phyloP scores from a whole-genome alignment of 2,329 filamentous ascomycete species.

The Ophidiomyces ophidiicola region DNA sequence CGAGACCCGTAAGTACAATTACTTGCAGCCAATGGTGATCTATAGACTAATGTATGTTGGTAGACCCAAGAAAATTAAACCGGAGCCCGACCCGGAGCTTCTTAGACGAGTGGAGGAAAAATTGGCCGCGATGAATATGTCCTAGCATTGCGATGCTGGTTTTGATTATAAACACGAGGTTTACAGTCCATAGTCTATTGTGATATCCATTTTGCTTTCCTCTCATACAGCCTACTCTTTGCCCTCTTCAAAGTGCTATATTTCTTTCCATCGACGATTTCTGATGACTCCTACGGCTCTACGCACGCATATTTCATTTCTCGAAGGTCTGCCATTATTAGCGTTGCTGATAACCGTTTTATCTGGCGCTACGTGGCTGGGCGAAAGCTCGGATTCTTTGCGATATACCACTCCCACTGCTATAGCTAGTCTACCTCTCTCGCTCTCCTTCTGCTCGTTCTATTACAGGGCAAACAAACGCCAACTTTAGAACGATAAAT shows the following conservation, averaged over 20 bases:
- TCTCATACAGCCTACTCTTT: neutral
- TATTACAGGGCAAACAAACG: too few species aligned
- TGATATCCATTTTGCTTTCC: too few species aligned
- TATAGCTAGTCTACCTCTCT: too few species aligned
- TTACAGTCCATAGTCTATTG: too few species aligned
- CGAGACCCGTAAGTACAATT: slow-evolving; percentile 30
- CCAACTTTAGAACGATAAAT: too few species aligned
- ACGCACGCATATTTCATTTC: slow-evolving; percentile 7
- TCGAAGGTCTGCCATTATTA: neutral
- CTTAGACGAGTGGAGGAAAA: slow-evolving; percentile 30
- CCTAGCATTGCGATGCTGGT: slow-evolving; percentile 8
- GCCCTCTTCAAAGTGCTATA: neutral
- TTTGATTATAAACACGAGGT: too few species aligned
- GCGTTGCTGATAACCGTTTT: too few species aligned
- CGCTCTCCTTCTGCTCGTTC: too few species aligned
- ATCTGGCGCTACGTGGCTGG: too few species aligned
- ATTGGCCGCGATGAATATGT: slow-evolving; percentile 19
- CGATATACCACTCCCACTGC: neutral
- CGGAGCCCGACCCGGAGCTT: slow-evolving; percentile 29
- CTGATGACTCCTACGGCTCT: slow-evolving; percentile 13
- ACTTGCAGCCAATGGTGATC: neutral
- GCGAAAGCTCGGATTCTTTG: too few species aligned
- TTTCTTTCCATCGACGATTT: slow-evolving; percentile 9
- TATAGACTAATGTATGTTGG: slow-evolving; percentile 5
- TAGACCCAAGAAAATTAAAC: slow-evolving; percentile 32